These are phyloP conservation scores for Brassica rapa DNA, from an alignment of 345 rosid genomes.

Conservation along the genomic window DNA sequence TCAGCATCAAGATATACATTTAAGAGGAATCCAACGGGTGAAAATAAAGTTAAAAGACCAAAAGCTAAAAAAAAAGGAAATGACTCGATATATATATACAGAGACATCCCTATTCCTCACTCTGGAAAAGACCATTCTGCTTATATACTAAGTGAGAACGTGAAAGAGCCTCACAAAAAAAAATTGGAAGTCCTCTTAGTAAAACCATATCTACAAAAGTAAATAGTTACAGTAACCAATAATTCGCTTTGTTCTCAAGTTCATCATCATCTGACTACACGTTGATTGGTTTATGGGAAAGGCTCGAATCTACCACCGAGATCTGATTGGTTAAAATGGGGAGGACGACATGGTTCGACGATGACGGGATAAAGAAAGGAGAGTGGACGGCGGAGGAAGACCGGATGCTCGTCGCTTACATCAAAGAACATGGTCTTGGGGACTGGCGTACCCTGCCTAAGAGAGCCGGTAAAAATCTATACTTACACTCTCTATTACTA, in stretches of 20 bases:
- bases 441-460: slow-evolving; percentile 70
- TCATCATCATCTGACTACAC: not conserved
- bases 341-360: slow-evolving; percentile 41
- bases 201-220: not conserved
- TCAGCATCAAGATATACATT: not conserved
- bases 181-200: not conserved
- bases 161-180: slow-evolving; percentile 1
- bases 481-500: slow-evolving; percentile 1
- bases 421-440: slow-evolving; percentile 57
- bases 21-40: slow-evolving; percentile 20
- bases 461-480: slow-evolving; percentile 54
- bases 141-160: slow-evolving; percentile 11
- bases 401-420: slow-evolving; percentile 51
- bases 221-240: not conserved
- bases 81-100: slow-evolving; percentile 7
- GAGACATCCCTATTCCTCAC: not conserved
- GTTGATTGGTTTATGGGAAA: not conserved
- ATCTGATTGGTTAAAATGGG: slow-evolving; percentile 33
- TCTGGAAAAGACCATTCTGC: not conserved
- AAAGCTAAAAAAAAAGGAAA: not conserved
- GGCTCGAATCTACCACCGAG: not conserved
- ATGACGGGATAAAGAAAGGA: slow-evolving; percentile 59
- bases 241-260: slow-evolving; percentile 7
- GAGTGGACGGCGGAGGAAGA: slow-evolving; percentile 90
- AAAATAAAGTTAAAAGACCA: not conserved